These are phyloP conservation scores for Uncinocarpus reesii DNA, from an alignment of 2,329 filamentous ascomycete genomes.

Conservation along the genomic window DNA sequence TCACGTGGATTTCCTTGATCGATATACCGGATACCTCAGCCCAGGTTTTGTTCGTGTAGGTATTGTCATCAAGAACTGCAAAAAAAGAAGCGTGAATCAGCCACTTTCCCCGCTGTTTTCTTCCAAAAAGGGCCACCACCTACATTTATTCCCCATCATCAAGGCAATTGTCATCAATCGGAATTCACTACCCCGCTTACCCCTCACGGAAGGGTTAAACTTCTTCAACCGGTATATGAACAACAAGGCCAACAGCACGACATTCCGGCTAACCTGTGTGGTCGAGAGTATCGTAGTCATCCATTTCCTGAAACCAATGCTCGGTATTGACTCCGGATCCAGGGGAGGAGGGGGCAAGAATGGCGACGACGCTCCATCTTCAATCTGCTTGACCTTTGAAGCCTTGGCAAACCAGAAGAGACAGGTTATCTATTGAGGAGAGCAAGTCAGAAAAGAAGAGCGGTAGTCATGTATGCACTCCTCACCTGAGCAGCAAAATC, in stretches of 20 bases:
- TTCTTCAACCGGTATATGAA: conserved; percentile 92
- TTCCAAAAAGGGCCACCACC: not conserved
- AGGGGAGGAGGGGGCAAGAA: conserved; percentile 44
- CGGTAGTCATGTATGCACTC: conserved; percentile 13
- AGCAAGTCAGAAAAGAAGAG: conserved; percentile 1
- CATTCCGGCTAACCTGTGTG: conserved; percentile 92
- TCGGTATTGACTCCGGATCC: conserved; percentile 62
- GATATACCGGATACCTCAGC: conserved; percentile 92
- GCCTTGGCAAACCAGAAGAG: conserved; percentile 96
- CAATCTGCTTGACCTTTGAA: conserved; percentile 64
- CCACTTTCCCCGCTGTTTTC: not conserved
- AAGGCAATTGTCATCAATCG: conserved; percentile 83
- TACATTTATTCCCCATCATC: conserved; percentile 96
- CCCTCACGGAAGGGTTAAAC: conserved; percentile 77
- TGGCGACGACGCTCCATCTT: conserved; percentile 44
- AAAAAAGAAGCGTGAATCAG: not conserved
- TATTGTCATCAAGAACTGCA: conserved; percentile 87
- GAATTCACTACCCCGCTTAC: conserved; percentile 88
- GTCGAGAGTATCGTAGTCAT: conserved; percentile 81
- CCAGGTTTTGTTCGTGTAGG: conserved; percentile 99
- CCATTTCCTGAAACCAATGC: conserved; percentile 82
- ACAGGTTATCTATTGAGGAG: conserved; percentile 63
- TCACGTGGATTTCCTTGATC: conserved; percentile 91
- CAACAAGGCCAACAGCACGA: conserved; percentile 76
- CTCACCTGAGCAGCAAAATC: conserved; percentile 74